Conservation (phyloP, 768 basidiomycete species). For the Naganishia randhawae region DNA sequence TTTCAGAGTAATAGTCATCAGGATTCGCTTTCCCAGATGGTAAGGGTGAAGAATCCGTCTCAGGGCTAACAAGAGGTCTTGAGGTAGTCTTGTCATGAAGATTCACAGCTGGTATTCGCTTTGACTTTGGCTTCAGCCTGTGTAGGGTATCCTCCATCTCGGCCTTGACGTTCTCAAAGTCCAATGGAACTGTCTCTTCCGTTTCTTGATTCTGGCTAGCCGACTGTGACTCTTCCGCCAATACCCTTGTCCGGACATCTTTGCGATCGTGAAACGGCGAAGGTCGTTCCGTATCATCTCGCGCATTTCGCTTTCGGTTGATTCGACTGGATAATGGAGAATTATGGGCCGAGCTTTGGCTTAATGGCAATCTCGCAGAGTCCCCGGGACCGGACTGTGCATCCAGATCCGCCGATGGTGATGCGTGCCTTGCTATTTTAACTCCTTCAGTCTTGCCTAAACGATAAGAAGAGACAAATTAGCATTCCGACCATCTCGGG, state of each 20-base stretch:
- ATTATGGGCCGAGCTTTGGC: not conserved
- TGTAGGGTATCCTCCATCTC: not conserved
- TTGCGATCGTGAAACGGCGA: not conserved
- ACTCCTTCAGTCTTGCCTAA: not conserved
- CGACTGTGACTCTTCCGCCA: not conserved
- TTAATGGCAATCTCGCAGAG: not conserved
- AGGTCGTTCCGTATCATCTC: not conserved
- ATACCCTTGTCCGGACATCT: not conserved
- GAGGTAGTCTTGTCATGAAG: constrained; percentile 17
- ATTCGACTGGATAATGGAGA: not conserved
- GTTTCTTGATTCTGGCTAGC: constrained; percentile 1
- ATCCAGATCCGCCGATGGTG: not conserved
- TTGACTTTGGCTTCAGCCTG: not conserved
- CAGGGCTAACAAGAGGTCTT: constrained; percentile 7
- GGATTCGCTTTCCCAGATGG: not conserved
- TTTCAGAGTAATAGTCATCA: not conserved
- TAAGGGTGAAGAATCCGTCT: not conserved
- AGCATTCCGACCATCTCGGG: not conserved
- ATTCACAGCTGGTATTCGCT: not conserved
- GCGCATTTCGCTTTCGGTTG: not conserved
- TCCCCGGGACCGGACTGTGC: not conserved
- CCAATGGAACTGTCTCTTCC: constrained; percentile 10
- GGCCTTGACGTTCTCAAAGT: not conserved
- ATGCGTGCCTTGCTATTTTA: not conserved
- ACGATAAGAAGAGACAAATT: not conserved